These are phyloP conservation scores for Rhizopus stolonifer DNA, from an alignment of 371 early-diverging fungal genomes.

Conservation along the genomic window DNA sequence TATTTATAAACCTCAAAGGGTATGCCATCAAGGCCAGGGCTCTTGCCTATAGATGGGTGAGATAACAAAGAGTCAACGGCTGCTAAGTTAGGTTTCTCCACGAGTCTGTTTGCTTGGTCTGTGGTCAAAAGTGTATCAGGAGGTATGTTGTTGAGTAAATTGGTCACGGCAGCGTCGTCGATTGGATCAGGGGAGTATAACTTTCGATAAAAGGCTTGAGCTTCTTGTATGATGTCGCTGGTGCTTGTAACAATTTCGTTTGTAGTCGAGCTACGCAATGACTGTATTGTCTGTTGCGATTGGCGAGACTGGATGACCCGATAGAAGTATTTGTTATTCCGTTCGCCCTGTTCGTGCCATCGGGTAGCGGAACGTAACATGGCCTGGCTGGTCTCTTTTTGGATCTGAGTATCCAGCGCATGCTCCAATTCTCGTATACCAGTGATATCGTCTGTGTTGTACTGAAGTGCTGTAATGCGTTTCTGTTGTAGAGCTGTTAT, in stretches of 20 bases:
- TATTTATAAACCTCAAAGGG: constrained; percentile 2
- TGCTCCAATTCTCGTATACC: neutral
- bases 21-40: constrained; percentile 1
- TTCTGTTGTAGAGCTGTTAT: neutral
- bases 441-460: too few relatives aligned
- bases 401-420: neutral
- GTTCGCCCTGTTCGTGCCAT: constrained; percentile 3
- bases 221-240: neutral
- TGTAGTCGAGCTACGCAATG: neutral
- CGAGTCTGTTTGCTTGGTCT: neutral
- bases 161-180: neutral
- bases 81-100: neutral
- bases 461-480: too few relatives aligned
- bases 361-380: neutral
- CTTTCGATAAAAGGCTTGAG: neutral
- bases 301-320: neutral
- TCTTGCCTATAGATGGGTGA: neutral
- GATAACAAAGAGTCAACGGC: neutral
- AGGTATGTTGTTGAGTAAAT: neutral
- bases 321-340: constrained; percentile 4
- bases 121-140: neutral
- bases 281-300: neutral
- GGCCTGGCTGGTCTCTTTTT: constrained; percentile 1
- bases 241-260: neutral
- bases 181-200: neutral